Base-by-base conservation (phyloP, 169 alveolate species). In the Eimeria praecox region DNA sequence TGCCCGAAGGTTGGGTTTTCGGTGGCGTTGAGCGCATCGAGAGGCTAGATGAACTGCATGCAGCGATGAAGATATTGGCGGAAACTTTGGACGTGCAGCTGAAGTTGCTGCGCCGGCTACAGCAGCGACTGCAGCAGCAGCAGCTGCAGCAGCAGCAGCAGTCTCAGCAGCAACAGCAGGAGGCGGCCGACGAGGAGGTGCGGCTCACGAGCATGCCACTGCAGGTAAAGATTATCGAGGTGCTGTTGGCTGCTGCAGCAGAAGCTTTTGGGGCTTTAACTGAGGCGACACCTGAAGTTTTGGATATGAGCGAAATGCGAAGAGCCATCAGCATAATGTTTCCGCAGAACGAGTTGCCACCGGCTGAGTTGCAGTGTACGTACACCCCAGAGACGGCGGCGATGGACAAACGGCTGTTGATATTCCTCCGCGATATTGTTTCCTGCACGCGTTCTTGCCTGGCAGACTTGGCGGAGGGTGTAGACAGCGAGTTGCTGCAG, bases 241-340 rank as follows among this genome's bases (percentile, higher is more conserved):
- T 80, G n/a, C 85, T 92, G 16, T 35, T 92, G 54, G 42, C 73
- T 12, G 92, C 71, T 44, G 82, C 92, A 10, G 73, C 66, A 14
- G 85, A 59, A 52, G 92, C 85, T 3, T 92, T 56, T 35, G 80
- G 69, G n/a, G 66, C 73, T 49, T 90, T 92, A 10, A 86, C 87
- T 12, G 85, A 66, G 52, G 75, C 75, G 44, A 75, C 91, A 20
- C 95, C 95, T 6, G 95, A 92, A 38, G 95, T 92, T 40, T 71
- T 92, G 33, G 95, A 92, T 40, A 92, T 92, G 95, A 56, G 59
- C 2, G 95, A 92, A 78, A 92, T 92, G 95, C 90, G 87, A n/a
- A 82, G 71, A 22, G 95, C 95, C 2, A 92, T 92, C 64, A 92
- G 91, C 46, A 85, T 75, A 62, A 85, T 92, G 77, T 92, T 92